Evolutionary conservation across 2,329 filamentous ascomycete genomes (phyloP).

Genomic region (Talaromyces pinophilus): DNA sequence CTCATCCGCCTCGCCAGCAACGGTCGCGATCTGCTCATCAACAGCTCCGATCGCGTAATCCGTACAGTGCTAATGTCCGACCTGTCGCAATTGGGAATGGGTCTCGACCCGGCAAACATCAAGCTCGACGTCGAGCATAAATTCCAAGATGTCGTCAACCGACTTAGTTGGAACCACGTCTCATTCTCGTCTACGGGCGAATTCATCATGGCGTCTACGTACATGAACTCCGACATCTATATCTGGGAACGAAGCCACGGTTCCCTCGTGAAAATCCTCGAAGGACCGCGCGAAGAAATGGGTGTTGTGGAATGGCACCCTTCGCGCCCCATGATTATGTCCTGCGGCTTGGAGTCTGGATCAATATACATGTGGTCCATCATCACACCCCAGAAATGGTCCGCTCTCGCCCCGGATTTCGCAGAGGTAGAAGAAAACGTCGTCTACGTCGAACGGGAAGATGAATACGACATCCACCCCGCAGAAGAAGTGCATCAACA

Average conservation of each 20-base stretch:
- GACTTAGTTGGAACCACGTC: constrained; percentile 93
- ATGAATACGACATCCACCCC: constrained; percentile 97
- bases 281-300: constrained; percentile 94
- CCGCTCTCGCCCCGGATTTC: constrained; percentile 93
- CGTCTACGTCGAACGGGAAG: constrained; percentile 91
- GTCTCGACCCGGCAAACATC: constrained; percentile 80
- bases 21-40: constrained; percentile 84
- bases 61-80: constrained; percentile 89
- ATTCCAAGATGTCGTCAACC: constrained; percentile 96
- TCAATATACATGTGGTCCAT: constrained; percentile 96
- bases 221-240: constrained; percentile 98
- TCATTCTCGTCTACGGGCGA: constrained; percentile 92
- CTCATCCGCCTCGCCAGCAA: constrained; percentile 81
- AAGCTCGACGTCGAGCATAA: constrained; percentile 94
- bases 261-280: constrained; percentile 92
- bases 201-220: constrained; percentile 94
- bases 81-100: constrained; percentile 52
- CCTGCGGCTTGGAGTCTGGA: constrained; percentile 88
- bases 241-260: constrained; percentile 96
- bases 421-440: constrained; percentile 97
- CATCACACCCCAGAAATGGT: constrained; percentile 94
- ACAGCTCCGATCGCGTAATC: constrained; percentile 92
- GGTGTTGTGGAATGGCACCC: constrained; percentile 98
- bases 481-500: constrained; percentile 92
- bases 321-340: constrained; percentile 78